phyloP scores from a whole-genome alignment of 352 stramenopile species.

The Phytophthora ramorum region DNA sequence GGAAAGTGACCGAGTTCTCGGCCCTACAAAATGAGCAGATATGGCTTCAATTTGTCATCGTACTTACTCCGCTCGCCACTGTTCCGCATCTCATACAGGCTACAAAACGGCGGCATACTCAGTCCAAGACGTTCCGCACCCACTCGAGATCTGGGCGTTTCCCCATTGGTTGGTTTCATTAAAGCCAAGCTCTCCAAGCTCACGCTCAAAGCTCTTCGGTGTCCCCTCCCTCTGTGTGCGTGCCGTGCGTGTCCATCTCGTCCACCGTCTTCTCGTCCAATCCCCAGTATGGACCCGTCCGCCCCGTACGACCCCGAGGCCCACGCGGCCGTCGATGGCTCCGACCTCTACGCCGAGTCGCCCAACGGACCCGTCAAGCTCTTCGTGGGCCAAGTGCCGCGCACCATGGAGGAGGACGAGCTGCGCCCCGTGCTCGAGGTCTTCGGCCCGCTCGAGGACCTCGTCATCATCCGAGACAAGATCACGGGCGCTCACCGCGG shows the following conservation, averaged over 20 bases:
- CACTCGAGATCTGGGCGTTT: neutral
- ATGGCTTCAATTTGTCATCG: neutral
- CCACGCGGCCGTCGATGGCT: neutral
- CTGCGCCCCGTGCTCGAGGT: slow-evolving; percentile 87
- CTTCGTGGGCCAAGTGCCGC: slow-evolving; percentile 88
- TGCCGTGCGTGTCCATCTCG: neutral
- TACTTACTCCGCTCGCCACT: neutral
- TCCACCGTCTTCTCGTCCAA: neutral
- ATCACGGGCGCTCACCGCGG: slow-evolving; percentile 86
- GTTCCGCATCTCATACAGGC: neutral
- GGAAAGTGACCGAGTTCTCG: no score
- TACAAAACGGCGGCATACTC: neutral
- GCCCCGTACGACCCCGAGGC: neutral
- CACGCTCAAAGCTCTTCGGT: no score
- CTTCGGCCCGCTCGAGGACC: slow-evolving; percentile 85
- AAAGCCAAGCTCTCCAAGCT: neutral
- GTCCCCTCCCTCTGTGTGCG: neutral
- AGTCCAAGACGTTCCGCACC: neutral
- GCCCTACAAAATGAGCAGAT: no score
- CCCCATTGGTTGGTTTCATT: slow-evolving; percentile 1
- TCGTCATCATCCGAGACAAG: slow-evolving; percentile 94
- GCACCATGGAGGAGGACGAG: slow-evolving; percentile 89
- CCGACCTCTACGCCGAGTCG: slow-evolving; percentile 15
- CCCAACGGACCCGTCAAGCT: slow-evolving; percentile 71
- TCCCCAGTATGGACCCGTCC: slow-evolving; percentile 3